These are phyloP conservation scores for Boletus rufocinnamomeus DNA, from an alignment of 768 basidiomycete species.

Conservation along the genomic window DNA sequence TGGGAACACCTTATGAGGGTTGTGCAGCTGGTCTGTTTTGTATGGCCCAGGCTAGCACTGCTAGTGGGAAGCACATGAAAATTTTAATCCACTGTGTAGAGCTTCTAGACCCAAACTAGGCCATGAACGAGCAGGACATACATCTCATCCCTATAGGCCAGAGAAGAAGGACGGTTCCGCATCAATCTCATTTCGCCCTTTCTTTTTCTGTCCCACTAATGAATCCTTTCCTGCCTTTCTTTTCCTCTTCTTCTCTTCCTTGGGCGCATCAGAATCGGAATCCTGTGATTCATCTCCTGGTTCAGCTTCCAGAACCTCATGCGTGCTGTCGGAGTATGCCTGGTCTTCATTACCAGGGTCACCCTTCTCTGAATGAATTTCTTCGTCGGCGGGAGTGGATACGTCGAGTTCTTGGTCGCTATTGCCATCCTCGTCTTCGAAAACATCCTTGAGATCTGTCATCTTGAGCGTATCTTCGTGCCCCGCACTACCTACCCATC, in stretches of 20 bases:
- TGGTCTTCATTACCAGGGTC: conserved; percentile 12
- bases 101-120: neutral
- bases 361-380: conserved; percentile 20
- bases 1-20: neutral
- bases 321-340: conserved; percentile 5
- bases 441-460: conserved; percentile 80
- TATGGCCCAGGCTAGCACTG: neutral
- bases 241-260: conserved; percentile 56
- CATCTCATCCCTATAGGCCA: conserved; percentile 44
- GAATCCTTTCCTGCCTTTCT: conserved; percentile 55
- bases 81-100: neutral
- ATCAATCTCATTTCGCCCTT: conserved; percentile 59
- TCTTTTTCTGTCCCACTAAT: conserved; percentile 52
- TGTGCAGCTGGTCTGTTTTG: neutral
- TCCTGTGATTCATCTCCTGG: conserved; percentile 28
- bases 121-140: neutral
- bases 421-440: conserved; percentile 45
- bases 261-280: conserved; percentile 33
- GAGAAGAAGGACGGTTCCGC: conserved; percentile 67
- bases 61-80: neutral
- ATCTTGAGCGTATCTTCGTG: conserved; percentile 86
- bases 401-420: conserved; percentile 21
- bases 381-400: conserved; percentile 29
- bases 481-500: conserved; percentile 92
- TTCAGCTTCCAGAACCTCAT: conserved; percentile 12